Percentiles rank a stretch among this genome's conserved stretches.
phyloP scores from a whole-genome alignment of 2,329 filamentous ascomycete genomes.

The Cryphonectria japonica region DNA sequence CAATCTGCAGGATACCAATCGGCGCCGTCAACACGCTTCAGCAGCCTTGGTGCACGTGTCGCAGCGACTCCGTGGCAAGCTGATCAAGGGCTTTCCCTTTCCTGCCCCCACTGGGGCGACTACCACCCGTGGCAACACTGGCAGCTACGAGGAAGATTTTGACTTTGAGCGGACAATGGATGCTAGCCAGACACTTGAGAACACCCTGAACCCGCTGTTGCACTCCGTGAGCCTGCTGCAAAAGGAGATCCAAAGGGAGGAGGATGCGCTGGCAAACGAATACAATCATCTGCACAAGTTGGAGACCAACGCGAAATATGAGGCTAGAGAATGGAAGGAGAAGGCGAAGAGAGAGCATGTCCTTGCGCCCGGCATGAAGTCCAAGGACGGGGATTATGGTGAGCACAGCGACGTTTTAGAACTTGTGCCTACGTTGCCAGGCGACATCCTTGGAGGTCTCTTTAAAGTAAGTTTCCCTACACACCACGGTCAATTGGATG shows the following conservation, averaged over 20 bases:
- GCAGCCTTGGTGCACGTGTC: conserved; percentile 59
- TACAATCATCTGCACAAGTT: conserved; percentile 55
- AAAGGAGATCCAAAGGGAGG: conserved; percentile 60
- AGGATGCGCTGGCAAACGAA: conserved; percentile 59
- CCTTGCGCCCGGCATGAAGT: conserved; percentile 47
- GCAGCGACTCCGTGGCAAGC: conserved; percentile 59
- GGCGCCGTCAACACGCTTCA: conserved; percentile 57
- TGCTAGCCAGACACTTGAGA: conserved; percentile 59
- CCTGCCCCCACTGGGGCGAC: conserved; percentile 51
- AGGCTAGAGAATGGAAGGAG: conserved; percentile 55
- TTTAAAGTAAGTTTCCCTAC: conserved; percentile 37
- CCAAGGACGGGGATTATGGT: conserved; percentile 21
- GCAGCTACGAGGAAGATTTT: conserved; percentile 61
- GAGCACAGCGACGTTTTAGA: conserved; percentile 24
- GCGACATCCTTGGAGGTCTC: conserved; percentile 28
- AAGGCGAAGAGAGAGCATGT: conserved; percentile 53
- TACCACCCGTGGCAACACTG: conserved; percentile 37
- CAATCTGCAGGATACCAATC: conserved; percentile 53
- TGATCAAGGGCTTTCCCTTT: conserved; percentile 67
- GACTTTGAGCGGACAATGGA: conserved; percentile 68
- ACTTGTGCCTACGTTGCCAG: conserved; percentile 28
- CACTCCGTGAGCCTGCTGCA: conserved; percentile 66
- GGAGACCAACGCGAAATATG: conserved; percentile 60
- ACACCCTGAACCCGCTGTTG: conserved; percentile 62
- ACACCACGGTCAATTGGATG: conserved; percentile 26